Base-by-base conservation (phyloP, 768 basidiomycete genomes). In the Mycena epipterygia region DNA sequence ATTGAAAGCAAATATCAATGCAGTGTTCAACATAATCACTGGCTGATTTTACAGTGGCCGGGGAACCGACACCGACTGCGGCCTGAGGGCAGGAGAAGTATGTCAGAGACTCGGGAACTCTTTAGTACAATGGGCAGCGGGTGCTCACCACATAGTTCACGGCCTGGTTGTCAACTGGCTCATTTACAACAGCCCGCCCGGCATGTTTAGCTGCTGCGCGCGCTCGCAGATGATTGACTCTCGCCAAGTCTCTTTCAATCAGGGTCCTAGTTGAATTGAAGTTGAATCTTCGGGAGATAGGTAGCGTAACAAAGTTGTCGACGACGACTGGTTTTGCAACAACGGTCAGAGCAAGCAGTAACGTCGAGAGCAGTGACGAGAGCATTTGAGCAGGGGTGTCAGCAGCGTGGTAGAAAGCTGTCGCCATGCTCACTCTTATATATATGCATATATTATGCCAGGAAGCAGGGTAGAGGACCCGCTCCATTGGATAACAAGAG, bases 241-340 rank as follows among this genome's bases (percentile, higher is more conserved):
- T 7, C 7, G 52, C 52, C 14, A 64, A 16, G 29, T 64, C 63
- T 5, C 52, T 19, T 9, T 55, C 52, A 51, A 64, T n/a, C 9
- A 64, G 0, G 2, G 63, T 64, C 5, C 52, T 29, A 5, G 63
- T 55, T 23, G 52, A 51, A 21, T 51, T 64, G 52, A 64, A 44
- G 52, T 64, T 64, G 27, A 55, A 37, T 33, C 41, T 21, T 42
- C 35, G 55, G 27, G 63, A 64, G 41, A 64, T 53, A 5, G 63
- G 63, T 12, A 64, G 23, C 11, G 63, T 64, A 17, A 64, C 41
- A n/a, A 64, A 64, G 37, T 37, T 44, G 63, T 64, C 41, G 61
- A 63, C 13, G 30, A 44, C n/a, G 19, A 60, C 30, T 16, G 58
- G 58, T 9, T 42, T 44, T 19, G 58, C 58, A 7, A 46, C 27